These are phyloP conservation scores for Colletotrichum echinochloae DNA, from an alignment of 2,329 filamentous ascomycete genomes.

Conservation along the genomic window DNA sequence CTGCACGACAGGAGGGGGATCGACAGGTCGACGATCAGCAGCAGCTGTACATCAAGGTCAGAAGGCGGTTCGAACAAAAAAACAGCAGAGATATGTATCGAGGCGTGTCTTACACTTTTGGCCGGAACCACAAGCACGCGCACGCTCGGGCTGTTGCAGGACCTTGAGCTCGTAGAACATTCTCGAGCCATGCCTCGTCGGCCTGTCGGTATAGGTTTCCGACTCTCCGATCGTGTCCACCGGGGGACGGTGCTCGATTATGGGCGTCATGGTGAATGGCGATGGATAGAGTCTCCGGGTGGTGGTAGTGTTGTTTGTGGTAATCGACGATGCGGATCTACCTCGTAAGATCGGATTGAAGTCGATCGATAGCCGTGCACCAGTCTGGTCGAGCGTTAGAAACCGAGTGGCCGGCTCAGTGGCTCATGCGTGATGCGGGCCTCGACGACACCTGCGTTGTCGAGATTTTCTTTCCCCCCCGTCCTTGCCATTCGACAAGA, in stretches of 20 bases:
- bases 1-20: slow-evolving; percentile 94
- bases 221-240: slow-evolving; percentile 17
- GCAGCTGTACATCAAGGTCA: slow-evolving; percentile 66
- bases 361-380: slow-evolving; percentile 10
- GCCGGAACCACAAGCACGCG: slow-evolving; percentile 93
- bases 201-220: slow-evolving; percentile 20
- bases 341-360: background rate
- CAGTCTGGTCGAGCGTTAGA: slow-evolving; percentile 12
- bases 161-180: slow-evolving; percentile 87
- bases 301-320: background rate
- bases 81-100: slow-evolving; percentile 35
- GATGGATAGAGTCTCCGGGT: background rate
- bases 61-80: slow-evolving; percentile 41
- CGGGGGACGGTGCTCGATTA: background rate
- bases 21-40: slow-evolving; percentile 90
- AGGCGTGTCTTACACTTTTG: slow-evolving; percentile 81
- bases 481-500: background rate
- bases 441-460: background rate
- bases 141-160: slow-evolving; percentile 93
- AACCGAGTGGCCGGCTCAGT: background rate
- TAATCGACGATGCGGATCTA: background rate
- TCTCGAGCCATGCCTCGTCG: slow-evolving; percentile 78
- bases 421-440: slow-evolving; percentile 3
- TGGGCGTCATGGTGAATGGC: background rate
- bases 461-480: too few species aligned